phyloP scores from a whole-genome alignment of 768 basidiomycete species.

The Chalciporus piperatus region DNA sequence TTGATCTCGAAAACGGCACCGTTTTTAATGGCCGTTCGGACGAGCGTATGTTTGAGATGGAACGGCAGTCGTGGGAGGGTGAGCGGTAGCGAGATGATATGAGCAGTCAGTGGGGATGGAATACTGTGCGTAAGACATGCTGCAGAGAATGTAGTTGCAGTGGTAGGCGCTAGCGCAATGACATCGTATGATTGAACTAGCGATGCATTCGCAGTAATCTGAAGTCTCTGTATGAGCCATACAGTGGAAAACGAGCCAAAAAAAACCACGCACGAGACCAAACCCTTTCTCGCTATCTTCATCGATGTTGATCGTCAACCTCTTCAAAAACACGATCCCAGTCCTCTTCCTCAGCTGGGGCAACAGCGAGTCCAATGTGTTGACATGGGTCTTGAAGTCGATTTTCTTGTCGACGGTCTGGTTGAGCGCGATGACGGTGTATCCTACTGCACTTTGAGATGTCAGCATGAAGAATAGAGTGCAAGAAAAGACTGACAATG shows the following conservation, averaged over 20 bases:
- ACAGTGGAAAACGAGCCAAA: neutral
- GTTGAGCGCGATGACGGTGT: slow-evolving; percentile 74
- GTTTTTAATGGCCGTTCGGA: slow-evolving; percentile 77
- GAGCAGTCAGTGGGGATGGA: slow-evolving; percentile 74
- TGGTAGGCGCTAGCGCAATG: too few species aligned
- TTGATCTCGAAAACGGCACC: slow-evolving; percentile 81
- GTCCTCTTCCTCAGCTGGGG: slow-evolving; percentile 54
- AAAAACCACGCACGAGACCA: slow-evolving; percentile 56
- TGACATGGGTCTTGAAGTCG: slow-evolving; percentile 68
- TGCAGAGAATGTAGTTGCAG: slow-evolving; percentile 63
- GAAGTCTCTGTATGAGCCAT: neutral
- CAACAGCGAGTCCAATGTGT: slow-evolving; percentile 59
- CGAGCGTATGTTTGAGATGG: slow-evolving; percentile 78
- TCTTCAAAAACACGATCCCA: slow-evolving; percentile 66
- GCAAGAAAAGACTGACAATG: too few species aligned
- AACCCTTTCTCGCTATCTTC: slow-evolving; percentile 86
- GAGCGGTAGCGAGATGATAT: slow-evolving; percentile 78
- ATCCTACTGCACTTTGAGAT: too few species aligned
- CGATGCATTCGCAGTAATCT: too few species aligned
- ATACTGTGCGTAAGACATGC: slow-evolving; percentile 79
- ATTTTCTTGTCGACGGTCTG: slow-evolving; percentile 70
- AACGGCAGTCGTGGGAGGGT: slow-evolving; percentile 77
- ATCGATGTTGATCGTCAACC: slow-evolving; percentile 75
- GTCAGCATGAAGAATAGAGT: too few species aligned
- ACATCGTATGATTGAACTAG: too few species aligned